These are phyloP conservation scores for Arctium lappa DNA, from an alignment of 129 eudicot species.

Conservation along the genomic window DNA sequence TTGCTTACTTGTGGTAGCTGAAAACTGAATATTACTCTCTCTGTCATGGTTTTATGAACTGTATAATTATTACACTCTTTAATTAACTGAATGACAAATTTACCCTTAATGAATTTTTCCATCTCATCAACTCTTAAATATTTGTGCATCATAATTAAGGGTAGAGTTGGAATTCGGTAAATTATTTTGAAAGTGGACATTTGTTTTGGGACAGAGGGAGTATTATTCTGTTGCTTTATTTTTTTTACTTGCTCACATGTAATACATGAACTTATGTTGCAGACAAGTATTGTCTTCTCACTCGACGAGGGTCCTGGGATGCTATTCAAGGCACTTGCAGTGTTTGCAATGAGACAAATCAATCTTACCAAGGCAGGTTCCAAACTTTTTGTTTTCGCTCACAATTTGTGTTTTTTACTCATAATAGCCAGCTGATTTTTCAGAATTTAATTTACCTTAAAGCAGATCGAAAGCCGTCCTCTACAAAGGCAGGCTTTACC, in stretches of 20 bases:
- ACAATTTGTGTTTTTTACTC: background rate
- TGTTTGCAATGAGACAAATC: constrained; percentile 86
- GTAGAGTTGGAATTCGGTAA: background rate
- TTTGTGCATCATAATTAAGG: background rate
- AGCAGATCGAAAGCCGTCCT: constrained; percentile 97
- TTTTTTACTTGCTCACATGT: background rate
- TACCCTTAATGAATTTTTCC: background rate
- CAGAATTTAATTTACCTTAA: background rate
- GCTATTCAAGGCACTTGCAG: constrained; percentile 97
- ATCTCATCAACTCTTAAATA: background rate
- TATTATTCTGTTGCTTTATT: background rate
- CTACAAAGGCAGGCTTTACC: constrained; percentile 68
- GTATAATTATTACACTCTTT: background rate
- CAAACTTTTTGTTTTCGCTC: background rate
- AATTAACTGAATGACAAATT: background rate
- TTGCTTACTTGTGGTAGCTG: background rate
- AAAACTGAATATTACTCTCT: background rate
- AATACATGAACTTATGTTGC: constrained; percentile 13
- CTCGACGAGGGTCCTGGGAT: constrained; percentile 96
- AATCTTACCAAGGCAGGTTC: constrained; percentile 75
- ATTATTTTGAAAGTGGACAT: background rate
- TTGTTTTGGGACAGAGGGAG: background rate
- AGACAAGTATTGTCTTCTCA: constrained; percentile 96
- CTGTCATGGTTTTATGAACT: background rate
- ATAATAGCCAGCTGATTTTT: background rate